Percentiles rank a stretch among this genome's conserved stretches.
Evolutionary conservation across 768 basidiomycete genomes (phyloP).

Genomic region (Leccinum longicurvipes): DNA sequence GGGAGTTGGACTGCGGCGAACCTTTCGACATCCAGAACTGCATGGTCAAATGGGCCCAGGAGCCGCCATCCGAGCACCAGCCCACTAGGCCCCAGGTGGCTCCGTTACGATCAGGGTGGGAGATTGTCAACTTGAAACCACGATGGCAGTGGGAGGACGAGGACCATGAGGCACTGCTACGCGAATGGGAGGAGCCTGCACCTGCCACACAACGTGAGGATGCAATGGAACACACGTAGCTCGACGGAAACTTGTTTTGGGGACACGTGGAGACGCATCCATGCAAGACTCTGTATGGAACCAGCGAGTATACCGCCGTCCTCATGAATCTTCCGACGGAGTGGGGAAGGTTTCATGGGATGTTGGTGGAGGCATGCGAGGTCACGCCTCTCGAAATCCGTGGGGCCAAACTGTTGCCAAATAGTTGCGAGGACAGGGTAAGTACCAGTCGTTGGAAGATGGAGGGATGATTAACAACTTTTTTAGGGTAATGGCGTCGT

Average conservation of each 20-base stretch:
- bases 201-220: conserved; percentile 17
- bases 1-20: no score
- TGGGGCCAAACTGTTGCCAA: conserved; percentile 17
- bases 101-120: neutral
- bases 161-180: neutral
- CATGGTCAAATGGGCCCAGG: neutral
- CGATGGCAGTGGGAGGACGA: neutral
- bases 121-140: neutral
- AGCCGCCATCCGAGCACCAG: neutral
- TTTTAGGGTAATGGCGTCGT: conserved; percentile 19
- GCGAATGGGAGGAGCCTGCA: conserved; percentile 7
- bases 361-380: conserved; percentile 25
- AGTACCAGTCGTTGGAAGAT: neutral
- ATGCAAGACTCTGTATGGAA: conserved; percentile 23
- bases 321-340: conserved; percentile 27
- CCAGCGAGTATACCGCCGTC: conserved; percentile 29
- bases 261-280: conserved; percentile 9
- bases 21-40: no score
- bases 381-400: conserved; percentile 25
- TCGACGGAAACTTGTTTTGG: conserved; percentile 23
- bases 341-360: conserved; percentile 6
- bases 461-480: neutral
- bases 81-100: neutral
- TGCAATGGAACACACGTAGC: conserved; percentile 24
- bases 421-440: conserved; percentile 22